These are phyloP conservation scores for Bretschneidera sinensis DNA, from an alignment of 345 rosid species.

Conservation along the genomic window DNA sequence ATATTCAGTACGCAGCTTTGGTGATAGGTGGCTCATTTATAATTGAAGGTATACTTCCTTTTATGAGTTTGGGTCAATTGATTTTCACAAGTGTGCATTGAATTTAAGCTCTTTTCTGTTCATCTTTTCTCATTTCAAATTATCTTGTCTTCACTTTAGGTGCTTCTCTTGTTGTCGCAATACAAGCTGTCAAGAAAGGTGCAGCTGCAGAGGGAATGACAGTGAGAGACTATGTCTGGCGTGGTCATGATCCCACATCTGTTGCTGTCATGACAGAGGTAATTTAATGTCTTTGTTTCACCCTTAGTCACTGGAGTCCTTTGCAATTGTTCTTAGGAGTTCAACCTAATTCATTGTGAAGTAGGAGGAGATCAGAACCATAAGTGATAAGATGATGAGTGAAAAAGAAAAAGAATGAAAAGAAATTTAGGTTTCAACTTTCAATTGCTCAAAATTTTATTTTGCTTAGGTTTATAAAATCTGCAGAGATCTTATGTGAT, in stretches of 20 bases:
- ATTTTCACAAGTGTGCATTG: background rate
- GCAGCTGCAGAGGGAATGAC: slow-evolving; percentile 97
- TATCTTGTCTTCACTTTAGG: slow-evolving; percentile 37
- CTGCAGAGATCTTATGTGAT: no score
- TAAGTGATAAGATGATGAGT: background rate
- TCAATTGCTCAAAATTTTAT: no score
- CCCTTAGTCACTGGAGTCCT: background rate
- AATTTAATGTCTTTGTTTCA: slow-evolving; percentile 7
- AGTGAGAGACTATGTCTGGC: slow-evolving; percentile 86
- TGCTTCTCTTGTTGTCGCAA: slow-evolving; percentile 92
- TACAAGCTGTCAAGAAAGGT: slow-evolving; percentile 93
- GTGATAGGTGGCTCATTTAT: slow-evolving; percentile 91
- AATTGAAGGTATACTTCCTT: slow-evolving; percentile 63
- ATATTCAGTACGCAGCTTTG: slow-evolving; percentile 83
- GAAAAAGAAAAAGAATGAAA: background rate
- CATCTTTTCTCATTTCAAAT: slow-evolving; percentile 10
- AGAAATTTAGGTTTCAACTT: background rate
- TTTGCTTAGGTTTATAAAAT: background rate
- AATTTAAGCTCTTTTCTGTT: background rate
- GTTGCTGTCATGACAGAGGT: slow-evolving; percentile 99
- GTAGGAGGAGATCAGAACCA: background rate
- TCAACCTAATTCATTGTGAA: background rate
- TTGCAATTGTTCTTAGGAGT: background rate
- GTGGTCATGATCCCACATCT: slow-evolving; percentile 99
- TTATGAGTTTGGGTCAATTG: slow-evolving; percentile 5